Base-by-base conservation (phyloP, 805 yeast species). In the Nakazawaea populi region DNA sequence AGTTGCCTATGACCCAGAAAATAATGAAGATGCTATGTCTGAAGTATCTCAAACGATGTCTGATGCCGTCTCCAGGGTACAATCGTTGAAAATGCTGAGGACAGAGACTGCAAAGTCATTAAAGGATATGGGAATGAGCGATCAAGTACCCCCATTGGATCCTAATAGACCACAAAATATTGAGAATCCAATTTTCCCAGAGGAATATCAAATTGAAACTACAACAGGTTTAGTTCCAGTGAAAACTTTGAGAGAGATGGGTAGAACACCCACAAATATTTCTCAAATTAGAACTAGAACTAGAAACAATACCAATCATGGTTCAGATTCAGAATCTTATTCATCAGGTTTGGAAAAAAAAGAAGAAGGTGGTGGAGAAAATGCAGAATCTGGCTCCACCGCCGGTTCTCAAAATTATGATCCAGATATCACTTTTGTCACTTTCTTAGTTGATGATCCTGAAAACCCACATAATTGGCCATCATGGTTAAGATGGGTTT, bases 391-490 rank as follows among this genome's bases (percentile, higher is more conserved):
- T 27, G 62, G 45, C 5, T 35, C 59, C 31, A 55, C 54, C 48
- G 66, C 54, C 48, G 66, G 52, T 45, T 64, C 60, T 14, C 58
- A 55, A 31, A 75, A 72, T 11, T 60, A 79, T 38, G 87, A 82
- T 59, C 83, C 83, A 6, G 89, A 83, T 46, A 76, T 85, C 52
- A 92, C 88, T 63, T 87, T 89, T 63, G 97, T 91, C 51, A 90
- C 96, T 0, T 90, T 89, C 64, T 70, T 74, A 6, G 71, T 82
- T 18, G 77, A 80, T 55, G 98, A 91, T 65, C 95, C 96, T 0
- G 92, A 81, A 59, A 91, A 91, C 67, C 97, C 97, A 31, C 85
- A 83, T 61, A 90, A 90, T 66, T 90, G 97, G 97, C 69, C 77
- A 29, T 49, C 70, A 34, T 57, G 58, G 55, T 49, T 65, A 27